Conservation (phyloP, 2,329 filamentous ascomycete species). For the Phaeosphaeria sp. region DNA sequence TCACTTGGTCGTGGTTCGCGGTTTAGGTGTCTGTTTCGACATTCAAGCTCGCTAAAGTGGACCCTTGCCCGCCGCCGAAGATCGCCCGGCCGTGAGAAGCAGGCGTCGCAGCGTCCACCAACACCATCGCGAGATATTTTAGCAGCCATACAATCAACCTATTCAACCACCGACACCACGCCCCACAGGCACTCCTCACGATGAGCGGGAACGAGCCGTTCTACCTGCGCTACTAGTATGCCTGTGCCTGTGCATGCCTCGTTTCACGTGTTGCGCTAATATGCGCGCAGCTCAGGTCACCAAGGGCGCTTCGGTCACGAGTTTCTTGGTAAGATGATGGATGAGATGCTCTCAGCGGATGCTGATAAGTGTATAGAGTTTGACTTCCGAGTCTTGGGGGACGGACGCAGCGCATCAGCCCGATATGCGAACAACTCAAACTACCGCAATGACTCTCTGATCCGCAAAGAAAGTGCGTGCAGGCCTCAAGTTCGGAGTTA, state of each 20-base stretch:
- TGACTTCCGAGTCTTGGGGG: slow-evolving; percentile 90
- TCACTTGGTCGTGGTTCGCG: slow-evolving; percentile 34
- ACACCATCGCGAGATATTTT: slow-evolving; percentile 6
- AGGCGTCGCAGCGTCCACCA: slow-evolving; percentile 7
- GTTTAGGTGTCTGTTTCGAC: slow-evolving; percentile 48
- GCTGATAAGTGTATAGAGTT: slow-evolving; percentile 71
- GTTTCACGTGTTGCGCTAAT: neutral
- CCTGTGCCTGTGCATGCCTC: slow-evolving; percentile 10
- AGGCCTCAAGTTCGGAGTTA: neutral
- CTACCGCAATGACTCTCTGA: slow-evolving; percentile 97
- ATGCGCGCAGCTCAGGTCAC: slow-evolving; percentile 80
- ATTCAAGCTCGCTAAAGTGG: slow-evolving; percentile 31
- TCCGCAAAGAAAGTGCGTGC: slow-evolving; percentile 95
- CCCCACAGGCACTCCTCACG: slow-evolving; percentile 52
- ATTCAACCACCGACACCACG: neutral
- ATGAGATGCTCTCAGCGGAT: neutral
- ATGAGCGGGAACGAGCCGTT: slow-evolving; percentile 79
- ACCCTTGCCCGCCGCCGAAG: slow-evolving; percentile 29
- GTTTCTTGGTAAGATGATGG: slow-evolving; percentile 75
- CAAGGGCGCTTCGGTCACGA: slow-evolving; percentile 97
- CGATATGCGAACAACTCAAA: slow-evolving; percentile 99
- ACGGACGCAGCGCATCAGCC: slow-evolving; percentile 90
- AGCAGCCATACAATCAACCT: neutral
- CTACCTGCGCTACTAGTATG: slow-evolving; percentile 97
- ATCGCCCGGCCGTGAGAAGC: slow-evolving; percentile 21